A percentile compares a stretch with the other conserved stretches of the same genome.
Conservation (phyloP, 2,329 filamentous ascomycete species). For the Bipolaris sorokiniana region DNA sequence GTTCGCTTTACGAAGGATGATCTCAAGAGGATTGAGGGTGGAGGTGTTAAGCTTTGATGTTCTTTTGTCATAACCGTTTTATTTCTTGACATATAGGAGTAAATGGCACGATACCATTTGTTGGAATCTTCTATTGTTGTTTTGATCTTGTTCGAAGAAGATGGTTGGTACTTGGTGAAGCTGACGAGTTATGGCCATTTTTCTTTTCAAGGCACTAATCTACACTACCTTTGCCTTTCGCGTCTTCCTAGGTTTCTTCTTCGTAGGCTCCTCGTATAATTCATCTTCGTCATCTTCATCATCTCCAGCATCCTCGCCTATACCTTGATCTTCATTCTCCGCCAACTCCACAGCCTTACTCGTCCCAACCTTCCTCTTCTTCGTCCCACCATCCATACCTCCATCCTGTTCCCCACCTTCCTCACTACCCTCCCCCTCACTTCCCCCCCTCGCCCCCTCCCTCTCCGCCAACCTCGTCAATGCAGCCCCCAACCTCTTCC, state of each 20-base stretch:
- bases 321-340: constrained; percentile 20
- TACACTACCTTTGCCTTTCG: constrained; percentile 18
- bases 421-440: constrained; percentile 27
- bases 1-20: constrained; percentile 33
- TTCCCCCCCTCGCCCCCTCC: constrained; percentile 34
- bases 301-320: constrained; percentile 8
- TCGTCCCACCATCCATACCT: constrained; percentile 12
- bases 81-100: neutral
- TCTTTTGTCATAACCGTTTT: neutral
- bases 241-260: constrained; percentile 33
- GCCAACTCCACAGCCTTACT: constrained; percentile 17
- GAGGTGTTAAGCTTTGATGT: constrained; percentile 38
- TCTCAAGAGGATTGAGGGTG: constrained; percentile 34
- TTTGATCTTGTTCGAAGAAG: neutral
- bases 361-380: constrained; percentile 31
- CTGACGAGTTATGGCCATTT: neutral
- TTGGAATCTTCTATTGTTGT: neutral
- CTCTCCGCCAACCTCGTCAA: constrained; percentile 40
- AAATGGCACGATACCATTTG: neutral
- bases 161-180: neutral
- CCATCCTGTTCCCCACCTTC: constrained; percentile 22
- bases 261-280: constrained; percentile 37
- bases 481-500: constrained; percentile 45
- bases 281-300: constrained; percentile 27
- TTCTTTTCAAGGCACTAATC: neutral